Evolutionary conservation across 257 asterid species (phyloP).

Genomic region (Vinca minor): DNA sequence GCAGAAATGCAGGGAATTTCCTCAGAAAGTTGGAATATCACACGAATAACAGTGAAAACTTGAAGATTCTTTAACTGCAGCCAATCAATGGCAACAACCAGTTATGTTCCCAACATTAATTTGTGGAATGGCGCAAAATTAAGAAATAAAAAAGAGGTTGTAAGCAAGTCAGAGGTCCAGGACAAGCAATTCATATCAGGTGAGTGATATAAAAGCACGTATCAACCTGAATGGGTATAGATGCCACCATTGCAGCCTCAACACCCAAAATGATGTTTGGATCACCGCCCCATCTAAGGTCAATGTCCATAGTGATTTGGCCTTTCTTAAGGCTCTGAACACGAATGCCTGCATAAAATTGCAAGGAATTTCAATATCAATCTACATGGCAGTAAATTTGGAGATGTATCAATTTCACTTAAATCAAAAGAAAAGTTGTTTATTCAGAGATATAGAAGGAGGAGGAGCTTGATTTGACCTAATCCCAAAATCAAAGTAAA

Average conservation of each 20-base stretch:
- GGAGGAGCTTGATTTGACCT: not conserved
- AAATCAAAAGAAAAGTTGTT: not conserved
- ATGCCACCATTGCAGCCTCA: conserved; percentile 95
- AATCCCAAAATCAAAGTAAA: not conserved
- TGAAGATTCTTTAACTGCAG: conserved; percentile 95
- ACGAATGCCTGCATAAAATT: conserved; percentile 69
- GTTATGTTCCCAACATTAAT: not conserved
- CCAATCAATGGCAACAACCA: conserved; percentile 12
- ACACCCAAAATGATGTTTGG: conserved; percentile 87
- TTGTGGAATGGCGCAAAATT: not conserved
- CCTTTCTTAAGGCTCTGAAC: conserved; percentile 98
- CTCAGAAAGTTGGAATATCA: conserved; percentile 87
- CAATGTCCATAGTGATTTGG: conserved; percentile 97
- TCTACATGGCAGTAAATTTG: not conserved
- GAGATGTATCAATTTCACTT: not conserved
- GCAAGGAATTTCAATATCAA: not conserved
- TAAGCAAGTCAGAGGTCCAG: not conserved
- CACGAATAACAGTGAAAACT: conserved; percentile 91
- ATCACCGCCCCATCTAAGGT: conserved; percentile 98
- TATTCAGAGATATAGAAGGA: not conserved
- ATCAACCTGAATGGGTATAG: conserved; percentile 90
- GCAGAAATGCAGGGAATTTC: conserved; percentile 99
- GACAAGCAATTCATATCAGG: not conserved
- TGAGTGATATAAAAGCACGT: conserved; percentile 12
- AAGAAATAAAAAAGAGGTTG: not conserved